Base-by-base conservation (phyloP, 805 yeast genomes). In the Cyberlindnera japonica region DNA sequence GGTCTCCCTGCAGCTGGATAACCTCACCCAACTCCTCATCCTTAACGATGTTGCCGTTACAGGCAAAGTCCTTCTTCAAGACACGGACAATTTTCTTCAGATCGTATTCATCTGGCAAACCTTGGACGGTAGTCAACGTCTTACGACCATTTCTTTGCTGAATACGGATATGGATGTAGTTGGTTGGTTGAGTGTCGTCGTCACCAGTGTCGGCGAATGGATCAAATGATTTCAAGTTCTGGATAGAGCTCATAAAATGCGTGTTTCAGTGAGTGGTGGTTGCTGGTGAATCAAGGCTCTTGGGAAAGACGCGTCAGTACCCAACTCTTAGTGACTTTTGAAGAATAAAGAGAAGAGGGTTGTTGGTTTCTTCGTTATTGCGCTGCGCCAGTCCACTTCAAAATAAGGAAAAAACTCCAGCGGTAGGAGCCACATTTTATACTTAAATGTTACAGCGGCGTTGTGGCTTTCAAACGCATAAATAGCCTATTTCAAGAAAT, bases 181-280 rank as follows among this genome's bases (percentile, higher is more conserved):
- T 89, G 45, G 95, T 81, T 62, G 95, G 85, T 72, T 91, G 91
- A 57, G 95, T 84, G 68, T 91, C 96, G 73, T 93, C 95, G 79
- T 91, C 98, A 76, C 97, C 98, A 72, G 97, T 90, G 71, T 91
- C 99, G 82, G 98, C 97, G 82, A 91, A 91, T 50, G 99, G 99
- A 73, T 91, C 81, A 72, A 83, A 82, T 45, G 88, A 77, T 69
- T 79, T 83, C 64, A 83, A 73, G 75, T 83, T 83, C 76, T 91
- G 95, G 79, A 91, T 86, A 71, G 96, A 87, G 73, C 90, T 77
- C 87, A 81, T 81, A 76, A 25, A 54, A 47, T 24, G 13, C 22
- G 32, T 6, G 12, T 19, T 15, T 14, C n/a, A 15, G 30, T n/a
- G 6, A 15, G 18, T 27, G 30, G 30, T 5, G 30, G 11, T 22